Percentiles rank a stretch among this genome's conserved stretches.
phyloP scores from a whole-genome alignment of 345 rosid genomes.

The Syzygium aromaticum region DNA sequence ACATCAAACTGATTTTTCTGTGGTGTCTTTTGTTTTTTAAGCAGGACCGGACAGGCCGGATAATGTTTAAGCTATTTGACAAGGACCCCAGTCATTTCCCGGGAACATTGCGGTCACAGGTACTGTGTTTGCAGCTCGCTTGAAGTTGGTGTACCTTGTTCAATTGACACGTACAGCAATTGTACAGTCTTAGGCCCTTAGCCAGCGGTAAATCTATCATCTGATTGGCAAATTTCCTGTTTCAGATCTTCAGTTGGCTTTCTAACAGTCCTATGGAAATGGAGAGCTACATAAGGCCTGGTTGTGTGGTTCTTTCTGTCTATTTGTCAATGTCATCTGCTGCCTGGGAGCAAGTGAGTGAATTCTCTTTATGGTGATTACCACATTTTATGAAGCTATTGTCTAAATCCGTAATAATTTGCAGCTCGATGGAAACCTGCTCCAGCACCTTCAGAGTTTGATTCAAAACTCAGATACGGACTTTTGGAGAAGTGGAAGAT shows the following conservation, averaged over 20 bases:
- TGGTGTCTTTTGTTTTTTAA: slow-evolving; percentile 2
- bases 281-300: slow-evolving; percentile 97
- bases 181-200: background rate
- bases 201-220: background rate
- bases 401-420: slow-evolving; percentile 1
- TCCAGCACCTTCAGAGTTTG: slow-evolving; percentile 38
- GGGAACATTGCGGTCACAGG: slow-evolving; percentile 56
- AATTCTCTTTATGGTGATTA: background rate
- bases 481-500: slow-evolving; percentile 71
- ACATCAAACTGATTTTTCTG: background rate
- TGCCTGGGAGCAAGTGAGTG: slow-evolving; percentile 76
- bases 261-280: slow-evolving; percentile 84
- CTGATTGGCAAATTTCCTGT: slow-evolving; percentile 5
- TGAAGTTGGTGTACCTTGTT: background rate
- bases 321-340: slow-evolving; percentile 66
- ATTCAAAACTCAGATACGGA: slow-evolving; percentile 44
- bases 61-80: slow-evolving; percentile 62
- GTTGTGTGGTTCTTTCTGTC: slow-evolving; percentile 75
- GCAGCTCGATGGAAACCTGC: slow-evolving; percentile 66
- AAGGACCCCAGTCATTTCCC: slow-evolving; percentile 87
- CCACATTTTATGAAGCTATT: background rate
- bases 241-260: slow-evolving; percentile 82
- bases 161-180: background rate
- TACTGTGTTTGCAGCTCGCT: slow-evolving; percentile 4
- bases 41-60: slow-evolving; percentile 67